A percentile compares a stretch with the other conserved stretches of the same genome.
Evolutionary conservation across 163 green algal species (phyloP).

Genomic region (Trebouxiophyceae sp.): DNA sequence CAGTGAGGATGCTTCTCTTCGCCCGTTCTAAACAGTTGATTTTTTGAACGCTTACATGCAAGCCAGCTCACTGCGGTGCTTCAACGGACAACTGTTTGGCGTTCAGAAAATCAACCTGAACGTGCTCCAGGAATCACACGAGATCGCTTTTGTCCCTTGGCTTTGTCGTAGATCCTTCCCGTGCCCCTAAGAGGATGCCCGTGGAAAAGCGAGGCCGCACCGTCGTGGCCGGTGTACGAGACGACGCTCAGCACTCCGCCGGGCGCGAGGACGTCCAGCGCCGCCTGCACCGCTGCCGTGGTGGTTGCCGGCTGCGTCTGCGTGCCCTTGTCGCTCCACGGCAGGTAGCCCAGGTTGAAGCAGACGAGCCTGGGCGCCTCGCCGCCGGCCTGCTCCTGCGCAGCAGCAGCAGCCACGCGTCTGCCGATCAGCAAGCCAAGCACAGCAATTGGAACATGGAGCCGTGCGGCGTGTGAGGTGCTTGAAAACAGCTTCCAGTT

Average conservation of each 20-base stretch:
- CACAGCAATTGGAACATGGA: too few relatives aligned
- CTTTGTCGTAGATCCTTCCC: too few relatives aligned
- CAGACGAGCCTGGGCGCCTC: slow-evolving; percentile 20
- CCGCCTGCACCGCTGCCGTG: slow-evolving; percentile 37
- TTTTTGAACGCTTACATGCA: background rate
- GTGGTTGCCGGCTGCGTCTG: slow-evolving; percentile 27
- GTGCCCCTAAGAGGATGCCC: too few relatives aligned
- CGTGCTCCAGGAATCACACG: background rate
- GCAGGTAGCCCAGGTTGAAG: slow-evolving; percentile 67
- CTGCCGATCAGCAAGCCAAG: too few relatives aligned
- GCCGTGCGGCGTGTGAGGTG: too few relatives aligned
- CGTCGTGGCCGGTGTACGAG: slow-evolving; percentile 45
- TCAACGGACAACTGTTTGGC: too few relatives aligned
- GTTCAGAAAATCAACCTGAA: background rate
- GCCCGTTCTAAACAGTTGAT: background rate
- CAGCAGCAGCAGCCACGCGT: too few relatives aligned
- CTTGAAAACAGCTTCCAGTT: too few relatives aligned
- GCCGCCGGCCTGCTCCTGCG: slow-evolving; percentile 22
- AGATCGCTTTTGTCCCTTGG: too few relatives aligned
- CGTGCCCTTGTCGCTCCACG: slow-evolving; percentile 25
- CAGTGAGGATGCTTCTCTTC: background rate
- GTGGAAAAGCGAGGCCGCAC: too few relatives aligned
- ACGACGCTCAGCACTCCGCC: slow-evolving; percentile 44
- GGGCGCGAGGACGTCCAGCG: slow-evolving; percentile 33
- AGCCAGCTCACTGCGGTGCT: background rate